These are phyloP conservation scores for Xylariaceae sp. DNA, from an alignment of 2,329 filamentous ascomycete genomes.

Conservation along the genomic window DNA sequence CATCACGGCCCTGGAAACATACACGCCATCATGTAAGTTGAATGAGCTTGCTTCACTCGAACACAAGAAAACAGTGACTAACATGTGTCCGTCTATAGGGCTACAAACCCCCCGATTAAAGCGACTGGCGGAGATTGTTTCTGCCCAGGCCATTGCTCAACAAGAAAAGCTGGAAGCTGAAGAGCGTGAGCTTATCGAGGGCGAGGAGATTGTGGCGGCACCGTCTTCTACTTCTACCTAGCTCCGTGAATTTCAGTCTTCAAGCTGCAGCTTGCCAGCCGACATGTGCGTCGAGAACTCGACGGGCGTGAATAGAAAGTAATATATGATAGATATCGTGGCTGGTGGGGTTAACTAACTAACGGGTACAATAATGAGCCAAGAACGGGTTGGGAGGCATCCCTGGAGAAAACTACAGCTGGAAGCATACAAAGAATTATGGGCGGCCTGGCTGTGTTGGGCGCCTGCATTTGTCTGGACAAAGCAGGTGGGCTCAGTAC, in stretches of 20 bases:
- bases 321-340: conserved; percentile 23
- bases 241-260: conserved; percentile 18
- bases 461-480: conserved; percentile 8
- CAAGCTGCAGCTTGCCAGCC: conserved; percentile 14
- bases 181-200: conserved; percentile 33
- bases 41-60: background rate
- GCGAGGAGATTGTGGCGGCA: conserved; percentile 34
- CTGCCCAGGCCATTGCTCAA: conserved; percentile 90
- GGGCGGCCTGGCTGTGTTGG: background rate
- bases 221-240: conserved; percentile 12
- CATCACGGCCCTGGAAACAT: conserved; percentile 95
- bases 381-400: conserved; percentile 9
- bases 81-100: conserved; percentile 48
- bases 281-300: conserved; percentile 20
- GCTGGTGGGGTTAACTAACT: conserved; percentile 7
- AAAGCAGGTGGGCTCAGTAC: conserved; percentile 14
- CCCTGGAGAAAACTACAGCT: background rate
- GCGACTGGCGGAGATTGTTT: conserved; percentile 96
- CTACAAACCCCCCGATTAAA: conserved; percentile 93
- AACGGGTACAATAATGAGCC: conserved; percentile 15
- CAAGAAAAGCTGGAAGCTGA: conserved; percentile 67
- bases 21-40: conserved; percentile 88
- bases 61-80: conserved; percentile 24
- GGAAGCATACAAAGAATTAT: background rate
- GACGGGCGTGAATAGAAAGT: conserved; percentile 14